Evolutionary conservation across 805 yeast species (phyloP).

Genomic region (Nakazawaea ambrosiae): DNA sequence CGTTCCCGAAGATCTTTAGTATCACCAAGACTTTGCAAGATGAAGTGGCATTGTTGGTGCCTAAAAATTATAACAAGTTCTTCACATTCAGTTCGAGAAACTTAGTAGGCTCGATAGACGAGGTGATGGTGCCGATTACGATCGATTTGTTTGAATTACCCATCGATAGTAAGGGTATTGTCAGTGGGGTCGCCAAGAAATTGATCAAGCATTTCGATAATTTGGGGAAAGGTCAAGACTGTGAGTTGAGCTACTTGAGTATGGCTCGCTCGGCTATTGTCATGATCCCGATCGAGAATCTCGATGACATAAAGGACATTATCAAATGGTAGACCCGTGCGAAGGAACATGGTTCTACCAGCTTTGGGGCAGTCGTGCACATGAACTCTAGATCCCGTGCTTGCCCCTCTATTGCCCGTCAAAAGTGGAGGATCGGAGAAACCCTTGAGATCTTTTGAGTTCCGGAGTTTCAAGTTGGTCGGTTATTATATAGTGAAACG

Average conservation of each 20-base stretch:
- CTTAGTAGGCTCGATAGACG: conserved; percentile 51
- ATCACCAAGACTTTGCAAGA: conserved; percentile 43
- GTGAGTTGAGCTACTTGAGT: conserved; percentile 52
- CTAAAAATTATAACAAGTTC: conserved; percentile 27
- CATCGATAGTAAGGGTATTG: conserved; percentile 56
- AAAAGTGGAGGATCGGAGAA: no score
- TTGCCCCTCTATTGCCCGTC: no score
- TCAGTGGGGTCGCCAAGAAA: conserved; percentile 54
- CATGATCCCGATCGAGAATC: conserved; percentile 47
- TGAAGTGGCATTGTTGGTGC: conserved; percentile 43
- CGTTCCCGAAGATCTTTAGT: conserved; percentile 40
- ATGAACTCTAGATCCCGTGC: no score
- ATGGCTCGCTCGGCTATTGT: conserved; percentile 56
- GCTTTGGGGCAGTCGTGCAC: no score
- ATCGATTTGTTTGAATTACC: conserved; percentile 50
- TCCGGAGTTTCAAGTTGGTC: no score
- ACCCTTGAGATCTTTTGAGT: no score
- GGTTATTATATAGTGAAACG: no score
- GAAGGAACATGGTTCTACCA: no score
- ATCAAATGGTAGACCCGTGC: no score
- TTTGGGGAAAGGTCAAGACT: conserved; percentile 19
- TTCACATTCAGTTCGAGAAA: conserved; percentile 33
- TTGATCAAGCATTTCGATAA: conserved; percentile 25
- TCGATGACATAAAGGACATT: conserved; percentile 22
- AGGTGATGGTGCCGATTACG: conserved; percentile 47